Evolutionary conservation across 805 yeast species (phyloP).

Genomic region (Blastobotrys americana): DNA sequence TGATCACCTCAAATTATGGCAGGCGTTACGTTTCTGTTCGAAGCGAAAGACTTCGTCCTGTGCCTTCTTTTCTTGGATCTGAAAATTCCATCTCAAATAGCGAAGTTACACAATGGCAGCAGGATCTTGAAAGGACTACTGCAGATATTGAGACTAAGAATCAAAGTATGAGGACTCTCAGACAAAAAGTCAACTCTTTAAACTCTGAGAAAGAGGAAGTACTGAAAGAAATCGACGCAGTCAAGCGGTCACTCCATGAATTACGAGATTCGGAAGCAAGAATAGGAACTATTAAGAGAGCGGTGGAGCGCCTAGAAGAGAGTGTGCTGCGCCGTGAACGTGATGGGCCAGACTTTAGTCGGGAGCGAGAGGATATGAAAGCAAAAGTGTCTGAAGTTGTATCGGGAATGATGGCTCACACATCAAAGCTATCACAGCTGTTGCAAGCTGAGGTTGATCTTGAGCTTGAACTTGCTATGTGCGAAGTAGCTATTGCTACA

Average conservation of each 20-base stretch:
- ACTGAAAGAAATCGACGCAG: constrained; percentile 12
- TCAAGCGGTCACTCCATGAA: neutral
- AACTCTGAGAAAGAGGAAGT: constrained; percentile 16
- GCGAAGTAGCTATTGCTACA: neutral
- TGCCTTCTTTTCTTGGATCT: neutral
- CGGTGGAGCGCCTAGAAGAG: constrained; percentile 2
- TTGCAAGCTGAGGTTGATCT: constrained; percentile 3
- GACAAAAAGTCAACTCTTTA: neutral
- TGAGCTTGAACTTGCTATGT: neutral
- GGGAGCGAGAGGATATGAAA: neutral
- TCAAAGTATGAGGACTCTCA: constrained; percentile 4
- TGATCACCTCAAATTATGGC: constrained; percentile 5
- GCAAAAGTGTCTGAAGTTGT: neutral
- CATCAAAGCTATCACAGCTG: neutral
- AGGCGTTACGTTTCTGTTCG: neutral
- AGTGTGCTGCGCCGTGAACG: neutral
- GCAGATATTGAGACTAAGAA: constrained; percentile 14
- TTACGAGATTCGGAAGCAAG: constrained; percentile 5
- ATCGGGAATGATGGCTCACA: neutral
- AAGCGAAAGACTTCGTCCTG: neutral
- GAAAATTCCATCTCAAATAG: neutral
- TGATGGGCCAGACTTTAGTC: constrained; percentile 1
- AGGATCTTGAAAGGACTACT: constrained; percentile 5
- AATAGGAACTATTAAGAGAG: constrained; percentile 1
- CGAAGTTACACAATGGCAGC: constrained; percentile 2